Percentiles rank a stretch among this genome's conserved stretches.
Evolutionary conservation across 106 monocot genomes (phyloP).

Genomic region (Phalaenopsis aphrodite): DNA sequence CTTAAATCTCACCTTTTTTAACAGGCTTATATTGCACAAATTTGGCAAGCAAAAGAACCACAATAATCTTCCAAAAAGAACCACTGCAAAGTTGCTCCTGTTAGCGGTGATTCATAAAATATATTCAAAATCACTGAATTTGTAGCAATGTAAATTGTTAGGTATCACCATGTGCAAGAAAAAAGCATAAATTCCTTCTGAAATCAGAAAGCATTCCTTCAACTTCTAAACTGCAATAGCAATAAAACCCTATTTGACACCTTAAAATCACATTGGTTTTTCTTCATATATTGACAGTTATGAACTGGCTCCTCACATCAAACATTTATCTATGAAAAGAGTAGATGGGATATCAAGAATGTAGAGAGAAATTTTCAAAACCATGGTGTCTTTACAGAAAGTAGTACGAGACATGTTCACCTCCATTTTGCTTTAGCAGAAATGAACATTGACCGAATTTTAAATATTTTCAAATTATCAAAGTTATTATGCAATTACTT

Average conservation of each 20-base stretch:
- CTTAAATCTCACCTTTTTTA: constrained; percentile 30
- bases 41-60: constrained; percentile 29
- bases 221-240: not conserved
- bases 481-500: not conserved
- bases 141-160: not conserved
- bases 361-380: not conserved
- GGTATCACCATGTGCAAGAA: not conserved
- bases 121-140: not conserved
- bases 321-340: not conserved
- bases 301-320: not conserved
- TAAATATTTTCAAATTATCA: too few species aligned
- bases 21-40: constrained; percentile 37
- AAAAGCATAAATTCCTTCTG: not conserved
- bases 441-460: too few species aligned
- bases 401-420: not conserved
- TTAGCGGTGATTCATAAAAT: not conserved
- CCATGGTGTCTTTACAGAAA: not conserved
- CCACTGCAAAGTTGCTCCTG: constrained; percentile 29
- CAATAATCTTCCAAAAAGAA: constrained; percentile 33
- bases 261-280: not conserved
- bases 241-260: not conserved
- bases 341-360: not conserved
- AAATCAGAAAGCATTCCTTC: not conserved
- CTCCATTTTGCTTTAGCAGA: too few species aligned
- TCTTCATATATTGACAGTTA: not conserved